Evolutionary conservation across 2,329 filamentous ascomycete species (phyloP), one percentile per base, ranked within the genome.

Genomic region (Diaporthe caulivora): DNA sequence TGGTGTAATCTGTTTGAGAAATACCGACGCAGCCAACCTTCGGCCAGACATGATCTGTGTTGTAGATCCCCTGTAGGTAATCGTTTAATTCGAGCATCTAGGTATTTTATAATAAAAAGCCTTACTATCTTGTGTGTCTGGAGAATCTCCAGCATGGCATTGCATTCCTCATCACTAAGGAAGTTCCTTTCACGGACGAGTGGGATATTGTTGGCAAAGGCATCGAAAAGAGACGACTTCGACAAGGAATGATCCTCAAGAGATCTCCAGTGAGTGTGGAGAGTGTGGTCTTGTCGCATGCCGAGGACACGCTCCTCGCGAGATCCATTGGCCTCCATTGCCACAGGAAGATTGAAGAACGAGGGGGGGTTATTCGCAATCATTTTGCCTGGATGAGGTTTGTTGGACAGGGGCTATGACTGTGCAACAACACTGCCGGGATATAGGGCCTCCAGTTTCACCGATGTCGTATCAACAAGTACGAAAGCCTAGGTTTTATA

Each of bases 1-100:
- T 57, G 31, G 54, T 57, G n/a, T 57, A 57, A 21, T 57, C 31
- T 4, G 54, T 57, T n/a, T 57, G 54, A n/a, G 54, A 18, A 47
- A 47, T 47, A 47, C 42, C 42, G 3, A 47, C 42, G 18, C 42
- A 47, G 3, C 42, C 42, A 21, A 47, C 42, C 42, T 47, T 47
- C 17, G 42, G 42, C 42, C 42, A 47, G 42, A 47, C 17, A 47
- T 47, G 42, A 47, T 47, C 17, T 21, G 42, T 47, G 17, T 47
- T 47, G 9, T 47, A 47, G 15, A 55, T 55, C 17, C 29, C 53
- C 31, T 55, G 53, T 21, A 21, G 1, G 21, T 47, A 47, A 3
- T 47, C 8, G 5, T 4, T 47, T 47, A 21, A 47, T 9, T 47
- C 5, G 42, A n/a, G 42, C 4, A 21, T 2, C 3, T 21, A 21